Evolutionary conservation across 768 basidiomycete species (phyloP).

Genomic region (Agaricus blazei): DNA sequence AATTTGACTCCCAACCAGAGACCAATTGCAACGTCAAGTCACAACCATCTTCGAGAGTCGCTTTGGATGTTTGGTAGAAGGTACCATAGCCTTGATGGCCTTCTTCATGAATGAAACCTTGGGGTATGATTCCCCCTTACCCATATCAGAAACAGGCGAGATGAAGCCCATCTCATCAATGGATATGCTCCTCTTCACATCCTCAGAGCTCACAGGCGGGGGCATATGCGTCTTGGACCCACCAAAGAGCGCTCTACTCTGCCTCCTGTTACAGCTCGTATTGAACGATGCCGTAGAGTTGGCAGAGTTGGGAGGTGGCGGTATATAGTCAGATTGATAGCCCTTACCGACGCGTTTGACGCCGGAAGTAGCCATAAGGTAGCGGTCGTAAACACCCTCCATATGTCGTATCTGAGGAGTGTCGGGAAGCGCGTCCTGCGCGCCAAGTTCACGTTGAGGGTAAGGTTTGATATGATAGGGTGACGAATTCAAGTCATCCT

Average conservation of each 20-base stretch:
- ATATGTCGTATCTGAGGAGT: slow-evolving; percentile 55
- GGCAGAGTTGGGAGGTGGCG: slow-evolving; percentile 32
- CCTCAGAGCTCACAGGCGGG: slow-evolving; percentile 68
- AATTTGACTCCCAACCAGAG: background rate
- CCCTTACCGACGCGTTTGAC: slow-evolving; percentile 79
- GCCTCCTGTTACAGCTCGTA: slow-evolving; percentile 19
- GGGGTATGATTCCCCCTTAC: slow-evolving; percentile 38
- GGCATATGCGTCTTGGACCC: slow-evolving; percentile 55
- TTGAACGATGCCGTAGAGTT: slow-evolving; percentile 13
- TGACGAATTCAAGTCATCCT: slow-evolving; percentile 56
- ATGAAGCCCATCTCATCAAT: slow-evolving; percentile 67
- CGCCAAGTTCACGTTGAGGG: slow-evolving; percentile 39
- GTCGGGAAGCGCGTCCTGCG: slow-evolving; percentile 35
- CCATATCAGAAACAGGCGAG: slow-evolving; percentile 25
- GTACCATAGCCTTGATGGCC: slow-evolving; percentile 74
- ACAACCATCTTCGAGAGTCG: slow-evolving; percentile 9
- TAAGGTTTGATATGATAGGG: slow-evolving; percentile 64
- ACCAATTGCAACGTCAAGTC: slow-evolving; percentile 7
- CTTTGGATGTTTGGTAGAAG: slow-evolving; percentile 19
- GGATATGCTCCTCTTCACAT: slow-evolving; percentile 39
- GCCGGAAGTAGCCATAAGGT: slow-evolving; percentile 77
- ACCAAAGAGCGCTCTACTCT: slow-evolving; percentile 41
- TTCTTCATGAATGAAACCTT: slow-evolving; percentile 58
- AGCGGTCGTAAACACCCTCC: slow-evolving; percentile 77
- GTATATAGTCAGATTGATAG: slow-evolving; percentile 67